phyloP scores from a whole-genome alignment of 805 yeast species.

The Metschnikowia aberdeeniae region DNA sequence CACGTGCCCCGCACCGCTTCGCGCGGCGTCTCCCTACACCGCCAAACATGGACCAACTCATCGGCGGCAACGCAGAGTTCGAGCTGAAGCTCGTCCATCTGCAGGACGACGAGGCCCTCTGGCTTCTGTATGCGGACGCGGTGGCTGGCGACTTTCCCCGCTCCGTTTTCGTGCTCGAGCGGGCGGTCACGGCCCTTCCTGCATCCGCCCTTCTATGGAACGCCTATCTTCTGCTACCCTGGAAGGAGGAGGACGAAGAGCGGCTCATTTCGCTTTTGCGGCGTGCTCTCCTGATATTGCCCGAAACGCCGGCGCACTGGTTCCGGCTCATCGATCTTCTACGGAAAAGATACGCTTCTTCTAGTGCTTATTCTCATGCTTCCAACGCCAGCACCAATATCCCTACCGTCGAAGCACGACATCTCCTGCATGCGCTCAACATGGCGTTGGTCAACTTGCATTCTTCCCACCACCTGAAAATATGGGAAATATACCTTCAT shows the following conservation, averaged over 20 bases:
- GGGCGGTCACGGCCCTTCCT: conserved; percentile 17
- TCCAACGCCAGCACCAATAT: too few relatives aligned
- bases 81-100: conserved; percentile 10
- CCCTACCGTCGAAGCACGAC: background rate
- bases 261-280: conserved; percentile 3
- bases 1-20: too few relatives aligned
- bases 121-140: conserved; percentile 17
- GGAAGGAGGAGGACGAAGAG: conserved; percentile 3
- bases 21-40: too few relatives aligned
- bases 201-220: conserved; percentile 16
- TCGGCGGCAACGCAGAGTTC: conserved; percentile 10
- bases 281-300: conserved; percentile 9
- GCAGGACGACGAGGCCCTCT: conserved; percentile 12
- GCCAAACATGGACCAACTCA: conserved; percentile 3
- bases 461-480: conserved; percentile 41
- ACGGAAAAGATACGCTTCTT: background rate
- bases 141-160: conserved; percentile 5
- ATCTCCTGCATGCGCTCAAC: conserved; percentile 35
- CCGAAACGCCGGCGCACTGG: conserved; percentile 13
- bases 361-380: background rate
- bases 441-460: conserved; percentile 47
- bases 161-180: conserved; percentile 11
- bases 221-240: conserved; percentile 15
- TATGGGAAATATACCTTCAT: conserved; percentile 51
- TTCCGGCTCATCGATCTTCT: conserved; percentile 8